A percentile compares a stretch with the other conserved stretches of the same genome.
phyloP scores from a whole-genome alignment of 1,139 yeast species.

The Suhomyces bokatorum region DNA sequence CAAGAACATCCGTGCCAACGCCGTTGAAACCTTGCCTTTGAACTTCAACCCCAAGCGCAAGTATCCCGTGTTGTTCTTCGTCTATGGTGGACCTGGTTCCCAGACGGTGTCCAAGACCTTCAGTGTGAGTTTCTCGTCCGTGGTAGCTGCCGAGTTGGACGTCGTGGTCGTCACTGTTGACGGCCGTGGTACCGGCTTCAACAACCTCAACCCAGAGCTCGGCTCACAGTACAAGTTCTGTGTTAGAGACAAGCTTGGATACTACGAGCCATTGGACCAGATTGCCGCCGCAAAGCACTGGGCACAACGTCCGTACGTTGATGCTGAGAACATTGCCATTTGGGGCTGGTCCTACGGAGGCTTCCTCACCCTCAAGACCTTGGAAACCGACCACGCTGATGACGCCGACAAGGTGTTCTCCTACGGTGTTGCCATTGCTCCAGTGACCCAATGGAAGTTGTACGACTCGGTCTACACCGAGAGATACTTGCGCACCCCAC shows the following conservation, averaged over 20 bases:
- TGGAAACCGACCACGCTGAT: constrained; percentile 59
- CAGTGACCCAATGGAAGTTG: constrained; percentile 75
- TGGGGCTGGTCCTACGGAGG: constrained; percentile 93
- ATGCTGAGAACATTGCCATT: constrained; percentile 58
- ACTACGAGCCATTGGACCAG: constrained; percentile 70
- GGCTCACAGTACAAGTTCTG: constrained; percentile 56
- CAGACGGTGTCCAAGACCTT: constrained; percentile 61
- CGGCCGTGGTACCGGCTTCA: constrained; percentile 81
- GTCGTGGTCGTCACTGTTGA: constrained; percentile 79
- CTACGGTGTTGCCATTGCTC: constrained; percentile 77
- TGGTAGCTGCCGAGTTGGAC: constrained; percentile 65
- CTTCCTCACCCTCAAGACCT: constrained; percentile 68
- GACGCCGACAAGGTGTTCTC: constrained; percentile 54
- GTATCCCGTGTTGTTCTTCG: constrained; percentile 72
- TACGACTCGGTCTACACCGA: constrained; percentile 81
- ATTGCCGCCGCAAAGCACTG: constrained; percentile 66
- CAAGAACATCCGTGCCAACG: constrained; percentile 48
- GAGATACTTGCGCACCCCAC: constrained; percentile 73
- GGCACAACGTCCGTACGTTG: constrained; percentile 56
- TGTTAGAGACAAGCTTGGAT: constrained; percentile 67
- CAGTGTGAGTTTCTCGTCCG: constrained; percentile 58
- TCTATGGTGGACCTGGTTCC: constrained; percentile 84
- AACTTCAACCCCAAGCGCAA: constrained; percentile 53
- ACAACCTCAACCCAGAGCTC: constrained; percentile 35
- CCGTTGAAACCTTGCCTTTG: constrained; percentile 64